Evolutionary conservation across 2,329 filamentous ascomycete species (phyloP).

Genomic region (Colletotrichum sp.): DNA sequence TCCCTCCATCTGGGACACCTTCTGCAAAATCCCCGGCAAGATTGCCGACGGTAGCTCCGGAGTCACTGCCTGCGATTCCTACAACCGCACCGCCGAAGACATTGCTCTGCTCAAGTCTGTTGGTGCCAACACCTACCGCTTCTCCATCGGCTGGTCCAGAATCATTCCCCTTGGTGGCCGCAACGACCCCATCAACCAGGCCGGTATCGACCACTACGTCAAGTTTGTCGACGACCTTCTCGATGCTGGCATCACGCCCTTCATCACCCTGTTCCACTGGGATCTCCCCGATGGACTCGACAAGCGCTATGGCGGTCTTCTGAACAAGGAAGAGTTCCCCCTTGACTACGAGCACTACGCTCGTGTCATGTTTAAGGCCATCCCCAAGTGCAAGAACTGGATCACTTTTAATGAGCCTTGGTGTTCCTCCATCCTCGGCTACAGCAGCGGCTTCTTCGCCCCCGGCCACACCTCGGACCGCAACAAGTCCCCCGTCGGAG

Average conservation of each 20-base stretch:
- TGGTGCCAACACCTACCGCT: slow-evolving; percentile 79
- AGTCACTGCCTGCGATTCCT: slow-evolving; percentile 83
- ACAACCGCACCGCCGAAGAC: slow-evolving; percentile 79
- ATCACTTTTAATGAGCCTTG: slow-evolving; percentile 92
- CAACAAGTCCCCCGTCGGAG: slow-evolving; percentile 71
- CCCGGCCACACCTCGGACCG: slow-evolving; percentile 84
- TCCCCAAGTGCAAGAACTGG: slow-evolving; percentile 84
- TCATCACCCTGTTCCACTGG: slow-evolving; percentile 89
- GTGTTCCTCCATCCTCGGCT: slow-evolving; percentile 83
- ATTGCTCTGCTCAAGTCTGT: slow-evolving; percentile 77
- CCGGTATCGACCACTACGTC: slow-evolving; percentile 78
- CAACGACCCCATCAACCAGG: slow-evolving; percentile 80
- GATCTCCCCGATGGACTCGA: slow-evolving; percentile 82
- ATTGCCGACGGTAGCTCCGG: slow-evolving; percentile 80
- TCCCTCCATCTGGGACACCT: slow-evolving; percentile 90
- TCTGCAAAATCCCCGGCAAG: slow-evolving; percentile 81
- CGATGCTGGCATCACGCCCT: slow-evolving; percentile 77
- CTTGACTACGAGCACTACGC: slow-evolving; percentile 83
- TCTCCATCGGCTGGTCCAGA: slow-evolving; percentile 84
- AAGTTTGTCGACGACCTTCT: slow-evolving; percentile 80
- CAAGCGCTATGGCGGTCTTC: slow-evolving; percentile 79
- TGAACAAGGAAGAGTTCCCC: slow-evolving; percentile 83
- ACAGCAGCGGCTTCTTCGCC: slow-evolving; percentile 78
- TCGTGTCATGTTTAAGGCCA: slow-evolving; percentile 73
- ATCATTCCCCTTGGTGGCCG: slow-evolving; percentile 87